These are phyloP conservation scores for Telopea speciosissima DNA, from an alignment of 177 flowering plant species.

Conservation along the genomic window DNA sequence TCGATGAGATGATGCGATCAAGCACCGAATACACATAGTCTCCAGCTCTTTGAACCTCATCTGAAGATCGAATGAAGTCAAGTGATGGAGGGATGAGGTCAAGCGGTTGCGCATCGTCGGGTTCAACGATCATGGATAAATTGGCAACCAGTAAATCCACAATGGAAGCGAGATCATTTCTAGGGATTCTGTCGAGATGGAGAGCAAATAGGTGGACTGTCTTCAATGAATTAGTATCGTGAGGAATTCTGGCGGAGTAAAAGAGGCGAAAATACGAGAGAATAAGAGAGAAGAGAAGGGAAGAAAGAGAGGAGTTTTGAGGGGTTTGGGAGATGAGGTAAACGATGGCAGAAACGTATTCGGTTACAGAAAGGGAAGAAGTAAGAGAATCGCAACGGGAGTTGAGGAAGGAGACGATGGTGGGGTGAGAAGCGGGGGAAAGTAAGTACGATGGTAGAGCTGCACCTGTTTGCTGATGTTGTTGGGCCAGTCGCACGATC, in stretches of 20 bases:
- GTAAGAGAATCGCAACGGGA: constrained; percentile 29
- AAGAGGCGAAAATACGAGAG: constrained; percentile 39
- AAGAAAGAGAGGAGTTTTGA: constrained; percentile 25
- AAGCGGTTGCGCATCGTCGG: constrained; percentile 57
- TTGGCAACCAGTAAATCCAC: constrained; percentile 32
- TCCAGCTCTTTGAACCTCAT: constrained; percentile 22
- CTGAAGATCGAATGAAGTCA: constrained; percentile 27
- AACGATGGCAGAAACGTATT: constrained; percentile 50
- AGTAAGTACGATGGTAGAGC: constrained; percentile 28
- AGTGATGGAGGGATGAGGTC: constrained; percentile 54
- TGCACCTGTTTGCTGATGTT: constrained; percentile 24
- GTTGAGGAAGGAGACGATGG: constrained; percentile 44
- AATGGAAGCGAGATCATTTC: constrained; percentile 14
- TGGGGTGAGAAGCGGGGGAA: constrained; percentile 34
- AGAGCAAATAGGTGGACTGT: constrained; percentile 38
- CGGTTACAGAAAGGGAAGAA: constrained; percentile 40
- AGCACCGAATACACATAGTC: constrained; percentile 40
- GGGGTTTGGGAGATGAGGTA: constrained; percentile 43
- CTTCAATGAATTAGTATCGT: constrained; percentile 38
- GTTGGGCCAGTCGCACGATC: constrained; percentile 41
- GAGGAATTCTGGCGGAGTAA: constrained; percentile 43
- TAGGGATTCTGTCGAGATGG: constrained; percentile 30
- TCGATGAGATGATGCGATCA: constrained; percentile 30
- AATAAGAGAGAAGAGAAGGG: constrained; percentile 47
- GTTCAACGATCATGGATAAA: constrained; percentile 22